Evolutionary conservation across 495 filamentous ascomycete species (phyloP), one percentile per base, ranked within the genome.

Genomic region (Neurospora cerealis): DNA sequence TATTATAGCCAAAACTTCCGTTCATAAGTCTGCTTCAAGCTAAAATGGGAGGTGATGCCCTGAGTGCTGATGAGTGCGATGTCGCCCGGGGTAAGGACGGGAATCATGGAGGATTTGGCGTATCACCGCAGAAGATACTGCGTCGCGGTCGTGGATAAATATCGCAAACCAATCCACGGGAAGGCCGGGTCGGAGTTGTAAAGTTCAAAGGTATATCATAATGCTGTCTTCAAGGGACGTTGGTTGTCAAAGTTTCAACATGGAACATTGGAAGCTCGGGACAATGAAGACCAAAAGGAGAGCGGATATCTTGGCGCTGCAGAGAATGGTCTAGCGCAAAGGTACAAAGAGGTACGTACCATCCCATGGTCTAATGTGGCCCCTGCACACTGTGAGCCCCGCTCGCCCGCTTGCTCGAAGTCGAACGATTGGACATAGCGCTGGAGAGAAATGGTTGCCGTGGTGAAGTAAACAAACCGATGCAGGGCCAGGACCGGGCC

Each of bases 381-480:
- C 6, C 28, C 28, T 66, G 28, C 54, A 36, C 54, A 8, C 54
- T 34, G 54, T 8, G 28, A 17, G 28, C 54, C 54, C 54, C 54
- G 28, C 54, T 19, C 28, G 3, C 19, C 54, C 28, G 28, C 28
- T 62, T 9, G 28, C 28, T 66, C 54, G 24, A 66, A 15, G 13
- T 34, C 54, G 54, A 66, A 66, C 54, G 54, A 66, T 66, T 66
- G 54, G 54, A 34, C 54, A 62, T 6, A 34, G 54, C 15, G 54
- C 54, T 10, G 54, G 19, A 13, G 54, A 66, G 54, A 66, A 66
- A 34, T 69, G 71, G 79, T 80, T 81, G 78, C 79, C 75, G 28
- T 48, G 79, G 79, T 76, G 77, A 80, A 74, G 74, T 78, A 76
- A 77, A 77, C 74, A 76, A 54, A 69, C 5, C 70, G 62, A 66